Evolutionary conservation across 345 rosid genomes (phyloP).

Genomic region (Jatropha curcas): DNA sequence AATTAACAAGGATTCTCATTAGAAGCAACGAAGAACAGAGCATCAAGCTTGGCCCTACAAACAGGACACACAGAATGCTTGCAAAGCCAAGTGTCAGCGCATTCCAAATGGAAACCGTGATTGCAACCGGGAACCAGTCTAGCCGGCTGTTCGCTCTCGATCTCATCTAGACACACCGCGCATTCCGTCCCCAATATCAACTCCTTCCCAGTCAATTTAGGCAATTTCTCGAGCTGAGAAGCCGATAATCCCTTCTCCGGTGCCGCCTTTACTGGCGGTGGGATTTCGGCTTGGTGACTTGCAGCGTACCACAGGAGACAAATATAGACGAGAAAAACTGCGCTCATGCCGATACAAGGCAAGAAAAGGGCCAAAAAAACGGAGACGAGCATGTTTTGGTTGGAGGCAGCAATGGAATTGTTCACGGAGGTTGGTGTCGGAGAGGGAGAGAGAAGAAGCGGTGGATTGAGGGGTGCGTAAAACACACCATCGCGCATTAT

Average conservation of each 20-base stretch:
- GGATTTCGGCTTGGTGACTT: conserved; percentile 10
- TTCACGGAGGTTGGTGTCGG: conserved; percentile 20
- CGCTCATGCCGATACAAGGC: conserved; percentile 69
- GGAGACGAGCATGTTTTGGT: conserved; percentile 44
- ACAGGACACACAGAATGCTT: conserved; percentile 64
- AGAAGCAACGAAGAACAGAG: conserved; percentile 19
- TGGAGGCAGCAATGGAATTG: not conserved
- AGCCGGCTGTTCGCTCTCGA: conserved; percentile 54
- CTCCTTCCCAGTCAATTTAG: conserved; percentile 63
- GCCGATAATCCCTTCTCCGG: conserved; percentile 49
- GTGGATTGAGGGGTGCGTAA: conserved; percentile 24
- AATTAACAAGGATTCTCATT: conserved; percentile 21
- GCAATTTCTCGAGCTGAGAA: conserved; percentile 63
- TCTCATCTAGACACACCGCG: conserved; percentile 79
- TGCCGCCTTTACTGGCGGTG: conserved; percentile 30
- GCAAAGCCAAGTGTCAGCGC: conserved; percentile 85
- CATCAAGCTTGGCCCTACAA: conserved; percentile 57
- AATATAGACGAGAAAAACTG: conserved; percentile 54
- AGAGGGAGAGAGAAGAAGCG: conserved; percentile 16
- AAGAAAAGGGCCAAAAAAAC: conserved; percentile 67
- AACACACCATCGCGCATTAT: conserved; percentile 27
- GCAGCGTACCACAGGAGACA: conserved; percentile 57
- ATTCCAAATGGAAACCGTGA: conserved; percentile 77
- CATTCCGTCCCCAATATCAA: conserved; percentile 67
- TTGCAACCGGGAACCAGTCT: conserved; percentile 80